phyloP scores from a whole-genome alignment of 2,329 filamentous ascomycete genomes.

The Rhynchosporium graminicola region DNA sequence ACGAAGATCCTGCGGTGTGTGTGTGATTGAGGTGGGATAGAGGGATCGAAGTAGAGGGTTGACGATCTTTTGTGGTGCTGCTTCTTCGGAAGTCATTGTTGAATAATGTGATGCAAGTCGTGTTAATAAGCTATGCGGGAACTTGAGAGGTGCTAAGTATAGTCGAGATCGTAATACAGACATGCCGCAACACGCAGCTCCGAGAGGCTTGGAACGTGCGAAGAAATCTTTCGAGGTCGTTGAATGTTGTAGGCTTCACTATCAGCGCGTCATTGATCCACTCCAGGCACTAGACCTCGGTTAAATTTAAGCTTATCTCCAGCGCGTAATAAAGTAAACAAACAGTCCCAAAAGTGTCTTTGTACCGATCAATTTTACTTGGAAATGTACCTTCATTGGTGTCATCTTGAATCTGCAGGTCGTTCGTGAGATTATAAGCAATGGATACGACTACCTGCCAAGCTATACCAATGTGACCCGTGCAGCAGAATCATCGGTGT shows the following conservation, averaged over 20 bases:
- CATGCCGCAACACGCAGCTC: background rate
- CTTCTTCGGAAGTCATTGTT: slow-evolving; percentile 21
- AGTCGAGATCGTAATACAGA: slow-evolving; percentile 9
- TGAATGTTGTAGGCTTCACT: background rate
- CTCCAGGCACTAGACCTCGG: background rate
- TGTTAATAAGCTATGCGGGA: background rate
- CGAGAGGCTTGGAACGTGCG: background rate
- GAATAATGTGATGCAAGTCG: background rate
- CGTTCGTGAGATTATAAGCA: background rate
- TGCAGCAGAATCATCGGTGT: background rate
- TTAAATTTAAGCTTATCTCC: slow-evolving; percentile 8
- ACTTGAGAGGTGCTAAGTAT: too few species aligned
- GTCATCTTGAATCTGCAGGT: background rate
- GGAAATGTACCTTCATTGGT: too few species aligned
- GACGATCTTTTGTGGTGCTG: slow-evolving; percentile 13
- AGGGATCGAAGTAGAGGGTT: slow-evolving; percentile 31
- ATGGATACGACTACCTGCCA: too few species aligned
- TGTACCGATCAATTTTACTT: too few species aligned
- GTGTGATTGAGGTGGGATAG: slow-evolving; percentile 29
- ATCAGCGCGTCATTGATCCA: slow-evolving; percentile 10
- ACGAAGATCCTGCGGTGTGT: slow-evolving; percentile 24
- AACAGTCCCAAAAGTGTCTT: background rate
- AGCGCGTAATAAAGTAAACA: background rate
- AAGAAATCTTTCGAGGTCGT: background rate
- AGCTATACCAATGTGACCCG: background rate